These are phyloP conservation scores for Fabrea salina DNA, from an alignment of 169 alveolate species.

Conservation along the genomic window DNA sequence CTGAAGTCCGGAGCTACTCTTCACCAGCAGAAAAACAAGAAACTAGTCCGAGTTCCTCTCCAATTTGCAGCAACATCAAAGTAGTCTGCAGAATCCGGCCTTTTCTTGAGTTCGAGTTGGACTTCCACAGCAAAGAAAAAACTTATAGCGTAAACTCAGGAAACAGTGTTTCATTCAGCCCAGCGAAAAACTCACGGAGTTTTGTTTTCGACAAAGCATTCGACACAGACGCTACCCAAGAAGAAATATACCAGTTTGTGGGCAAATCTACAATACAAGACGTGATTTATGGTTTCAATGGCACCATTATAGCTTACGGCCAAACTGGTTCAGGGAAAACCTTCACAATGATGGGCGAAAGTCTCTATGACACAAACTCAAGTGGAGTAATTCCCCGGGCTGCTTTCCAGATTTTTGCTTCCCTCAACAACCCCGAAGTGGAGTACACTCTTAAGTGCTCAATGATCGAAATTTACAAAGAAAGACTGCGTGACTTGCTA, in stretches of 20 bases:
- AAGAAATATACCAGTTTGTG: constrained; percentile 67
- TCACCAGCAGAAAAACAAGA: too few species aligned
- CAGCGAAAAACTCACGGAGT: too few species aligned
- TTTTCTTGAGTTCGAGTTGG: not conserved
- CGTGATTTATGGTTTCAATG: constrained; percentile 76
- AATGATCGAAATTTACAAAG: constrained; percentile 82
- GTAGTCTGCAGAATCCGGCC: constrained; percentile 22
- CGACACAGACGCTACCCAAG: constrained; percentile 49
- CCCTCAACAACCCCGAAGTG: constrained; percentile 48
- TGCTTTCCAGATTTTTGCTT: constrained; percentile 59
- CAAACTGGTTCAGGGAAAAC: constrained; percentile 86
- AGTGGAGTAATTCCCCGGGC: constrained; percentile 83
- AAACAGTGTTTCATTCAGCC: too few species aligned
- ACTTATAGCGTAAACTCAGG: too few species aligned
- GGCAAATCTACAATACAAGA: constrained; percentile 62
- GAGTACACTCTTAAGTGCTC: constrained; percentile 55
- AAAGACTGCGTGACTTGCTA: constrained; percentile 75
- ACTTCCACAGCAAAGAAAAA: too few species aligned
- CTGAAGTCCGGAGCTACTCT: too few species aligned
- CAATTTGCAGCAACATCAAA: not conserved
- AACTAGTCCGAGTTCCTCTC: too few species aligned
- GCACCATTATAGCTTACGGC: constrained; percentile 80
- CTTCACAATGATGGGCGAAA: constrained; percentile 74
- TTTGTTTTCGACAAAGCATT: constrained; percentile 71
- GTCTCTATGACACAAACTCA: constrained; percentile 41